These are phyloP conservation scores for Leucocoprinus leucothites DNA, from an alignment of 768 basidiomycete genomes.

Conservation along the genomic window DNA sequence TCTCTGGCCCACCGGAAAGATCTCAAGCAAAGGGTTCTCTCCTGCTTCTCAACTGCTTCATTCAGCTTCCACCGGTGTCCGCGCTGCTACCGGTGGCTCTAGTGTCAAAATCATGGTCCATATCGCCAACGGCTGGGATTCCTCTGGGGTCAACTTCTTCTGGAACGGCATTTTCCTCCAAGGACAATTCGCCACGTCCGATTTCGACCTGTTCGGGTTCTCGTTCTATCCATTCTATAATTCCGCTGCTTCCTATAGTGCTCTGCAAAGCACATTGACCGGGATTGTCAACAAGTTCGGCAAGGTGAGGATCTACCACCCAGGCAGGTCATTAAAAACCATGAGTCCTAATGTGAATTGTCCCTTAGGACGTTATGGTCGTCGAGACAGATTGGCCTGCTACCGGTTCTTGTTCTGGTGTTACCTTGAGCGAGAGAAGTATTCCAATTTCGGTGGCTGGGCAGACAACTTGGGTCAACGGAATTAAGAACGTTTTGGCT, in stretches of 20 bases:
- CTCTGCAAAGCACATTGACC: conserved; percentile 48
- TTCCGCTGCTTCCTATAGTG: conserved; percentile 49
- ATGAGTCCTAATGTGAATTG: not conserved
- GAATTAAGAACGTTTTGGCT: conserved; percentile 44
- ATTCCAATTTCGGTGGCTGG: conserved; percentile 48
- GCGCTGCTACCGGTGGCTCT: conserved; percentile 36
- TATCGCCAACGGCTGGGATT: conserved; percentile 63
- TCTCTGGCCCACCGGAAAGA: conserved; percentile 57
- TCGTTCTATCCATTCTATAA: conserved; percentile 68
- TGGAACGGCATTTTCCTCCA: conserved; percentile 50
- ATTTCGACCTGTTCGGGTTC: conserved; percentile 59
- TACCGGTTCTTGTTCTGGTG: conserved; percentile 34
- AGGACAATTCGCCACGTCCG: conserved; percentile 44
- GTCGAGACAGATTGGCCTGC: conserved; percentile 68
- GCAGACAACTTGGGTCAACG: conserved; percentile 50
- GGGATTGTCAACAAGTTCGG: conserved; percentile 43
- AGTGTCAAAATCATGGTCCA: conserved; percentile 52
- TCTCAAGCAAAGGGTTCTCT: conserved; percentile 49
- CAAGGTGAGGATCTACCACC: conserved; percentile 34
- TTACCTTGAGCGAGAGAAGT: conserved; percentile 41
- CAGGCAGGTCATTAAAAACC: not conserved
- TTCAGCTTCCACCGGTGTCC: conserved; percentile 54
- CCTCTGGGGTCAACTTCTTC: conserved; percentile 40
- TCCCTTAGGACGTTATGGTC: conserved; percentile 45
- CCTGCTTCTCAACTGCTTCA: conserved; percentile 58